Evolutionary conservation across 371 early-diverging fungal genomes (phyloP).

Genomic region (Lichtheimia ornata): DNA sequence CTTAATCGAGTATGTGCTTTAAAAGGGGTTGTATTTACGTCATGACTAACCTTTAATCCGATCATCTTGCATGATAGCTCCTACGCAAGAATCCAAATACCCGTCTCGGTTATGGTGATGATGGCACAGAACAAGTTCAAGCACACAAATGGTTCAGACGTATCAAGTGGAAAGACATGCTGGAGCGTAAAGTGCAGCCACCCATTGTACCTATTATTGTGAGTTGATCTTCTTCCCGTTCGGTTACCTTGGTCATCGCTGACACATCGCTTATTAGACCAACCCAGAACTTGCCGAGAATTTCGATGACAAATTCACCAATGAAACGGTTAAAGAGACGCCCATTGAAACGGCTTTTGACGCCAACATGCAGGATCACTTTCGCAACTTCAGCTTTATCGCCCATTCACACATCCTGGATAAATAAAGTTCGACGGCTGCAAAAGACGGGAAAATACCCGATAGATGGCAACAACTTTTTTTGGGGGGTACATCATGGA

Average conservation of each 20-base stretch:
- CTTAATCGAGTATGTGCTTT: constrained; percentile 40
- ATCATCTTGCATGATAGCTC: constrained; percentile 36
- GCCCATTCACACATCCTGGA: constrained; percentile 25
- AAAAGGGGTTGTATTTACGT: too few species aligned
- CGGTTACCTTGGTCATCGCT: background rate
- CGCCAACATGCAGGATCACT: constrained; percentile 37
- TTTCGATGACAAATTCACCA: constrained; percentile 49
- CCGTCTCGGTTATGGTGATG: constrained; percentile 67
- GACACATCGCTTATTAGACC: constrained; percentile 27
- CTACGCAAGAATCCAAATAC: constrained; percentile 70
- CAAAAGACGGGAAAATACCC: constrained; percentile 4
- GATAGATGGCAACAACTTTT: constrained; percentile 2
- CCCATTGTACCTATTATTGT: constrained; percentile 77
- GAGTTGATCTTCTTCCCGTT: constrained; percentile 15
- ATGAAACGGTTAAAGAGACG: constrained; percentile 40
- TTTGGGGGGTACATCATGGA: constrained; percentile 3
- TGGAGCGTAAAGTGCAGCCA: constrained; percentile 65
- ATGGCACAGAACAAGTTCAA: constrained; percentile 80
- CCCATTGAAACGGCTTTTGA: constrained; percentile 34
- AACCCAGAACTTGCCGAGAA: constrained; percentile 50
- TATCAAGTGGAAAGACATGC: constrained; percentile 78
- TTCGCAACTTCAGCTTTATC: constrained; percentile 48
- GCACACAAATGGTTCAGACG: constrained; percentile 87
- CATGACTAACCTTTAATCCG: background rate
- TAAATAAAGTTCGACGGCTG: constrained; percentile 2